Percentiles rank a stretch among this genome's conserved stretches.
Conservation (phyloP, 129 eudicot genomes). For the Ambrosia trifida region DNA sequence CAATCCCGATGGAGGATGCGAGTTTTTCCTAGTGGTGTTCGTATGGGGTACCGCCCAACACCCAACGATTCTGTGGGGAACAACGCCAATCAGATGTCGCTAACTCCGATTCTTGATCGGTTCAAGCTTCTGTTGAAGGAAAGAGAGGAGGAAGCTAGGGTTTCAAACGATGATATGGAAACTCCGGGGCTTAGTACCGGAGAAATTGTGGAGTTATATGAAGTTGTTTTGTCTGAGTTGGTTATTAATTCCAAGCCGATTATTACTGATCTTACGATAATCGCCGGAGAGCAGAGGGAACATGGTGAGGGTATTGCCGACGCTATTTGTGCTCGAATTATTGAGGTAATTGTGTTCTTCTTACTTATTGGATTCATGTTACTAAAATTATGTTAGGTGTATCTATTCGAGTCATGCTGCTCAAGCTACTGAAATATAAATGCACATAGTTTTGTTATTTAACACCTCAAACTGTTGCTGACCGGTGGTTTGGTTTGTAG, state of each 20-base stretch:
- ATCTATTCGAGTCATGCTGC: not conserved
- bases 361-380: not conserved
- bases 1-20: constrained; percentile 33
- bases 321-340: constrained; percentile 75
- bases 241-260: constrained; percentile 85
- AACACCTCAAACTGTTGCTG: not conserved
- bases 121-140: constrained; percentile 62
- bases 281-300: constrained; percentile 83
- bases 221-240: constrained; percentile 57
- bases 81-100: constrained; percentile 38
- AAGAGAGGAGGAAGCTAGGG: constrained; percentile 66
- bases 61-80: constrained; percentile 37
- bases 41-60: constrained; percentile 41
- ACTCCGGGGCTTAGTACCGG: constrained; percentile 37
- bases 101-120: constrained; percentile 64
- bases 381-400: not conserved
- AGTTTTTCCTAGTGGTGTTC: constrained; percentile 41
- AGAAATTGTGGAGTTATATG: constrained; percentile 68
- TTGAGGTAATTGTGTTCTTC: constrained; percentile 58
- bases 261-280: constrained; percentile 87
- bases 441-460: not conserved
- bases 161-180: constrained; percentile 41
- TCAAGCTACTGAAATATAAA: no score
- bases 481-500: not conserved
- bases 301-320: constrained; percentile 76